A percentile compares a stretch with the other conserved stretches of the same genome.
Conservation (phyloP, 1,139 yeast genomes). For the Sugiyamaella grinbergsii region DNA sequence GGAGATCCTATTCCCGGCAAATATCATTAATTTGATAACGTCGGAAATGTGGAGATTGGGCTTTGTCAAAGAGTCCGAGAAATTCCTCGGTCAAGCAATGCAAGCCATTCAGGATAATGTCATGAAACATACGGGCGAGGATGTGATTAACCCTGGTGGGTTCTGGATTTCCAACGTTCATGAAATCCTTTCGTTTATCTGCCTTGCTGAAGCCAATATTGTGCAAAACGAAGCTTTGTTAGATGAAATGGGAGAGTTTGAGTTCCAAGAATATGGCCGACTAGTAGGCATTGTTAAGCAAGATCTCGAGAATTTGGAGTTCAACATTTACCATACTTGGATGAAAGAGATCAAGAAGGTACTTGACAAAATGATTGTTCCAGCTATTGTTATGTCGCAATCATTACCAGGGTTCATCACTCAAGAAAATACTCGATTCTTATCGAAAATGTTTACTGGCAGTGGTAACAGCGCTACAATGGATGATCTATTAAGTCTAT, state of each 20-base stretch:
- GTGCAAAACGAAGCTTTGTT: conserved; percentile 77
- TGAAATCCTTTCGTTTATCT: conserved; percentile 90
- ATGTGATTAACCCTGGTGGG: conserved; percentile 88
- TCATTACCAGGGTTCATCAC: conserved; percentile 96
- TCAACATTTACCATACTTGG: conserved; percentile 96
- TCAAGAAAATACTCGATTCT: conserved; percentile 81
- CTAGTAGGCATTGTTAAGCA: conserved; percentile 90
- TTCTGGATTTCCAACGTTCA: conserved; percentile 98
- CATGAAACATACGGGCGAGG: conserved; percentile 64
- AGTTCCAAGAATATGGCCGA: conserved; percentile 85
- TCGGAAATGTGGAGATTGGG: conserved; percentile 99
- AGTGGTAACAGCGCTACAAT: conserved; percentile 66
- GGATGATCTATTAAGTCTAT: conserved; percentile 91
- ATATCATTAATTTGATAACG: conserved; percentile 86
- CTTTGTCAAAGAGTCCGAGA: conserved; percentile 87
- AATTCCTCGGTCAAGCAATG: conserved; percentile 85
- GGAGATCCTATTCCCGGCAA: conserved; percentile 95
- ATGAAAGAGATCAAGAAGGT: conserved; percentile 93
- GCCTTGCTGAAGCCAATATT: conserved; percentile 89
- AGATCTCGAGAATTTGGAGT: conserved; percentile 90
- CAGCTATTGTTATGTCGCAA: conserved; percentile 93
- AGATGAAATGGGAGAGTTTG: conserved; percentile 85
- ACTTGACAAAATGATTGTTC: conserved; percentile 85
- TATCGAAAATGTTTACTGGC: conserved; percentile 71
- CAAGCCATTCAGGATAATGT: conserved; percentile 74